A percentile compares a stretch with the other conserved stretches of the same genome.
phyloP scores from a whole-genome alignment of 2,329 filamentous ascomycete species.

The Pestalotiopsis sp. region DNA sequence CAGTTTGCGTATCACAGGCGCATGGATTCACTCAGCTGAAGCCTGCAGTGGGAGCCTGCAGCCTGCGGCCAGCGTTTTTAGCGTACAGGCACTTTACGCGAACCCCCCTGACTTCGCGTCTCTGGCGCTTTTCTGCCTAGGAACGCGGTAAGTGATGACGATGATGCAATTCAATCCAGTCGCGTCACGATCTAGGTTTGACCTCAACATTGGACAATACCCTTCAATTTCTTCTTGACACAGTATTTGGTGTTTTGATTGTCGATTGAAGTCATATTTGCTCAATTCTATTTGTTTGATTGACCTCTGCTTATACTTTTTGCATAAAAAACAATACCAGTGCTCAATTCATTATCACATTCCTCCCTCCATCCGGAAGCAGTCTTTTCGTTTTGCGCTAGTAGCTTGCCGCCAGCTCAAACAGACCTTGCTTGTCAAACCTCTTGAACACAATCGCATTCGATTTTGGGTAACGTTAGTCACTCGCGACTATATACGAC shows the following conservation, averaged over 20 bases:
- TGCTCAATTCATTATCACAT: background rate
- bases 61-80: background rate
- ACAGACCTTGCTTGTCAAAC: background rate
- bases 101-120: background rate
- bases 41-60: background rate
- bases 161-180: background rate
- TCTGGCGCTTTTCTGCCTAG: background rate
- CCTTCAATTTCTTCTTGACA: background rate
- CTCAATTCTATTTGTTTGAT: background rate
- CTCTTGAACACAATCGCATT: background rate
- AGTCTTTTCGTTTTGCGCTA: background rate
- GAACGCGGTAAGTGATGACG: background rate
- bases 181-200: background rate
- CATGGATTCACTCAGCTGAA: background rate
- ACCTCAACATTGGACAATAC: background rate
- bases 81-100: background rate
- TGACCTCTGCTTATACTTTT: background rate
- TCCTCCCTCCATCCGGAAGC: background rate
- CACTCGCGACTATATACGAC: conserved; percentile 18
- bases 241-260: background rate
- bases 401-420: background rate
- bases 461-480: background rate
- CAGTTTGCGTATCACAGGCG: too few species aligned
- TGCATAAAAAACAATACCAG: background rate
- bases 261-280: background rate